Evolutionary conservation across 441 rosid species (phyloP), one percentile per base, ranked within the genome.

Genomic region (Croton setiger): DNA sequence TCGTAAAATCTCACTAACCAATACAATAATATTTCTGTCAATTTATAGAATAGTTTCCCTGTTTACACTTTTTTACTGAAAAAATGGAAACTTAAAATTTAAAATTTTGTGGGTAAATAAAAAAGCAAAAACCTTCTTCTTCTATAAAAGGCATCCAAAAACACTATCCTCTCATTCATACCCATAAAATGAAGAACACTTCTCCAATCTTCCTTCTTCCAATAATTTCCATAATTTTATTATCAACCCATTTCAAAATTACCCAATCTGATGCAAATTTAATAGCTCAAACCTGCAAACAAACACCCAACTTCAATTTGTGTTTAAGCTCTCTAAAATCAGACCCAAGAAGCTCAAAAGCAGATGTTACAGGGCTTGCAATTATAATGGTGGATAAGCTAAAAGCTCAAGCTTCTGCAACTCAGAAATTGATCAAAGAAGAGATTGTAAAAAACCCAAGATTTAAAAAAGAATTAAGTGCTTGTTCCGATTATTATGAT

Each of bases 361-460:
- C 77, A 12, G 76, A 76, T 27, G 55, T 63, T 2, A 53, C 31
- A 23, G 80, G 76, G 27, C 71, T 81, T 12, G 79, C 79, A 11
- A 4, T 4, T 37, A 74, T 78, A 35, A 69, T 74, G 71, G 75
- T 74, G 1, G 43, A 69, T 4, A 11, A 57, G 20, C 4, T 66
- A 35, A 72, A 76, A 45, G 59, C 49, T 4, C 74, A 61, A 65
- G 73, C 79, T 1, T 65, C 63, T 0, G 47, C 27, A 27, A 54
- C 80, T 4, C 60, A 70, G 1, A 23, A 63, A 31, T 44, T 68
- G 5, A 73, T 75, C 17, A 57, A 76, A 2, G 63, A 71, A 21
- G 63, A 54, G 31, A 51, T 66, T 14, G 11, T 7, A 17, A 61
- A 27, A 8, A 62, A 55, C 15, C 55, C 62, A 8, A 8, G 18